Base-by-base conservation (phyloP, 1,139 yeast genomes). In the Taiozyma onychis region DNA sequence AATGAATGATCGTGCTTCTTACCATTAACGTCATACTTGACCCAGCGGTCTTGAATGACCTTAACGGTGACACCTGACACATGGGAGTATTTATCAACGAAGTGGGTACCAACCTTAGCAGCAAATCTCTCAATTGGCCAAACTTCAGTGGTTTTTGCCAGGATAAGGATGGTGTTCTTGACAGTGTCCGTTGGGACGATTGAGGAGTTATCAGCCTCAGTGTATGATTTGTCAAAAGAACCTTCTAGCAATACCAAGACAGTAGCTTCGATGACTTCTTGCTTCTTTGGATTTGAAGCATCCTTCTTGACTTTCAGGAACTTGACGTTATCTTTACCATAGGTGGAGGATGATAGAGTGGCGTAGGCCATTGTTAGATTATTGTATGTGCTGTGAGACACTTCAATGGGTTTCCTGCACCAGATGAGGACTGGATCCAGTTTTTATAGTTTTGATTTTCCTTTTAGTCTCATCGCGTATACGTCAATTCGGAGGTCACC, bases 151-250 rank as follows among this genome's bases (percentile, higher is more conserved):
- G 76, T 84, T 70, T 87, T 88, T 55, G 96, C 97, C 61, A 88
- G 83, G 41, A 90, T 73, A 66, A 83, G 76, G 57, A 88, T 81
- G 50, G 97, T 90, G 75, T 90, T 90, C 71, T 90, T 90, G 54
- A 89, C 91, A 1, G 97, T 89, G 69, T 90, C 97, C 13, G 97
- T 90, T 51, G 97, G 97, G 45, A 90, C 95, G 63, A 90, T 83
- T n/a, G 87, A 78, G 3, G 88, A 67, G 71, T 90, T 90, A 69
- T 90, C 95, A 41, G 96, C 97, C 55, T 84, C 66, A 48, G 97
- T 90, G 73, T 88, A 90, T 3, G 96, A 82, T 34, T 72, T 71
- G 54, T 86, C 96, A 60, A 90, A 84, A 49, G 76, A 78, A 54
- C 97, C 97, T 59, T 78, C 82, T 54, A 90, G 77, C 52, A 90